These are phyloP conservation scores for Diaporthe australafricana DNA, from an alignment of 2,329 filamentous ascomycete genomes.

Conservation along the genomic window DNA sequence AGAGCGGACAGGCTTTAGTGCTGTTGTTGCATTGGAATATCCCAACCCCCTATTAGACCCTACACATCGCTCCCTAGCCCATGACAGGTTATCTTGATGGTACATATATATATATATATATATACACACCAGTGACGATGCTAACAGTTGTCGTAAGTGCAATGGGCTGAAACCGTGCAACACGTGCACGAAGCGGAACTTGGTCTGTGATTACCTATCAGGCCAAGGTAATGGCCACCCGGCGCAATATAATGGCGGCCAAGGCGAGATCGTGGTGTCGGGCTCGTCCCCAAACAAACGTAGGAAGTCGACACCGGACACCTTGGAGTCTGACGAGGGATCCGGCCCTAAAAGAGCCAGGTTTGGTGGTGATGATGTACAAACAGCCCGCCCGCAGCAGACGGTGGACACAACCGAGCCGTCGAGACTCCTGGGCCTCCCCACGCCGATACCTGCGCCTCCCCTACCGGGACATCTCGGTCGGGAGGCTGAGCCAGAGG, in stretches of 20 bases:
- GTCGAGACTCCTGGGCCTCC: constrained; percentile 47
- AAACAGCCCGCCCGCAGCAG: constrained; percentile 7
- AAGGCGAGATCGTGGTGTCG: constrained; percentile 45
- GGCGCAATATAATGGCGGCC: constrained; percentile 39
- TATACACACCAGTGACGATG: neutral
- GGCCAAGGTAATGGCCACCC: constrained; percentile 41
- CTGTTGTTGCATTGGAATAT: neutral
- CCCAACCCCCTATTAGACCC: neutral
- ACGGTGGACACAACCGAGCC: constrained; percentile 40
- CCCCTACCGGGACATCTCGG: constrained; percentile 20
- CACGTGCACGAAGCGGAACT: constrained; percentile 66
- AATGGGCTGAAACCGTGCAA: constrained; percentile 69
- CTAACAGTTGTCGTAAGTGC: constrained; percentile 56
- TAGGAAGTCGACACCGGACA: constrained; percentile 32
- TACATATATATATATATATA: neutral
- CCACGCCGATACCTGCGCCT: constrained; percentile 27
- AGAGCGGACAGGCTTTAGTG: neutral
- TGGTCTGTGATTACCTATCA: constrained; percentile 57
- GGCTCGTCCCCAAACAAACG: constrained; percentile 40
- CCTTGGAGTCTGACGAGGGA: constrained; percentile 21
- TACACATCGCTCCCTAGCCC: neutral
- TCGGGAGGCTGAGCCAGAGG: constrained; percentile 29
- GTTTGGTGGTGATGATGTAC: constrained; percentile 28
- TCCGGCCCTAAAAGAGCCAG: constrained; percentile 29
- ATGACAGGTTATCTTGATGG: neutral